Conservation (phyloP, 208 protist species). For the Leishmania turanica region DNA sequence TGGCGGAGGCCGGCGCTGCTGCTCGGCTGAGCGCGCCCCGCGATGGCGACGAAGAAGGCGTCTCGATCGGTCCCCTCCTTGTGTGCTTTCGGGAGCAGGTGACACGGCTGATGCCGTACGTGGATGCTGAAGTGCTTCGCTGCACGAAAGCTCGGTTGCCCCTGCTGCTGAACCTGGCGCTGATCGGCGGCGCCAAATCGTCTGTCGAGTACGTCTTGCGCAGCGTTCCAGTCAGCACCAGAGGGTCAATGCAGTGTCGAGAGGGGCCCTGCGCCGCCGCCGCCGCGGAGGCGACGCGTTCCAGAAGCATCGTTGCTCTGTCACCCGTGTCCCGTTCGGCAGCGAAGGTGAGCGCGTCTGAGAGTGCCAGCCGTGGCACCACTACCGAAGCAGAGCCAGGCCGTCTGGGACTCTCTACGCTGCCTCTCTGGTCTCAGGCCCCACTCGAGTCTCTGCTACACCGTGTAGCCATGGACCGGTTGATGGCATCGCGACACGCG, state of each 20-base stretch:
- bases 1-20: background rate
- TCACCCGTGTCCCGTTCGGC: background rate
- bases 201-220: constrained; percentile 14
- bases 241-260: background rate
- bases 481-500: constrained; percentile 28
- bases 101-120: constrained; percentile 22
- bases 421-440: constrained; percentile 17
- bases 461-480: constrained; percentile 29
- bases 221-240: background rate
- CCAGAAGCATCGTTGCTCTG: background rate
- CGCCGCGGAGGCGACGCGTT: background rate
- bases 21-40: background rate
- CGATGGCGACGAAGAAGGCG: background rate
- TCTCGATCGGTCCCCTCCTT: background rate
- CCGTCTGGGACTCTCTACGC: background rate
- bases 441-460: constrained; percentile 33
- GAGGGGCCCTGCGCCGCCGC: background rate
- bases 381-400: background rate
- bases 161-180: background rate
- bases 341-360: background rate
- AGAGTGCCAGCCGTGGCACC: background rate
- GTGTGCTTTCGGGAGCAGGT: constrained; percentile 5
- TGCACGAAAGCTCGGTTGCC: background rate
- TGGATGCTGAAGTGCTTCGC: constrained; percentile 16
- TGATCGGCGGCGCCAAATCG: constrained; percentile 14